Conservation (phyloP, 2,329 filamentous ascomycete species). For the Trichoderma sp. region DNA sequence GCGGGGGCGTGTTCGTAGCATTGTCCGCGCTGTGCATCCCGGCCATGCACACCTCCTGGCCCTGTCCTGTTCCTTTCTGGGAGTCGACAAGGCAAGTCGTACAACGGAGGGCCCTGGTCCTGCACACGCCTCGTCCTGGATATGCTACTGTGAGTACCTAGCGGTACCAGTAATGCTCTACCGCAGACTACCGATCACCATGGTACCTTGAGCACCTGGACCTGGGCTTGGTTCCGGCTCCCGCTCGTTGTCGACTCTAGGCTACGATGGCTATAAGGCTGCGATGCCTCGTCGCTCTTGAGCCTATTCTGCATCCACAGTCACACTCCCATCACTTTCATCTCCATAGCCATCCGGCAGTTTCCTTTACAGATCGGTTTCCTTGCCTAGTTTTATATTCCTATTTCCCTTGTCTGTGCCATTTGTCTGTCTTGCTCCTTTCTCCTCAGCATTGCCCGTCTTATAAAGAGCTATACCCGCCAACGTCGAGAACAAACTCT, state of each 20-base stretch:
- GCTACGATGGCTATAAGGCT: conserved; percentile 55
- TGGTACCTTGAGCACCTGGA: conserved; percentile 6
- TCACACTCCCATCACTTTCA: conserved; percentile 25
- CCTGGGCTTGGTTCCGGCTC: conserved; percentile 22
- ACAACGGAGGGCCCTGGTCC: conserved; percentile 11
- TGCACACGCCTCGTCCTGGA: conserved; percentile 22
- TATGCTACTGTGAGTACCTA: conserved; percentile 9
- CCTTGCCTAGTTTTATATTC: conserved; percentile 26
- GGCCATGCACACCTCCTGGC: conserved; percentile 16
- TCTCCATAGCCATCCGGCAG: conserved; percentile 30
- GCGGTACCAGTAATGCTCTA: conserved; percentile 14
- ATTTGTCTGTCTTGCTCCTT: conserved; percentile 24
- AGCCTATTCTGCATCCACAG: conserved; percentile 35
- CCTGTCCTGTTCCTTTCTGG: conserved; percentile 12
- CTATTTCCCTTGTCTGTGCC: conserved; percentile 21
- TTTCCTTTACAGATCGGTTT: conserved; percentile 30
- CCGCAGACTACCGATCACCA: conserved; percentile 23
- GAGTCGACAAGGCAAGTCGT: neutral
- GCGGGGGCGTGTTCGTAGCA: conserved; percentile 17
- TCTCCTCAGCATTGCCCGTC: conserved; percentile 4
- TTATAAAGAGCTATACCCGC: conserved; percentile 26
- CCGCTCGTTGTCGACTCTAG: conserved; percentile 35
- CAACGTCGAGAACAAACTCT: conserved; percentile 9
- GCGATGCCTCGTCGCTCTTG: conserved; percentile 48
- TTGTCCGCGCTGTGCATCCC: conserved; percentile 1